These are phyloP conservation scores for Gossypium arboreum DNA, from an alignment of 345 rosid genomes.

Conservation along the genomic window DNA sequence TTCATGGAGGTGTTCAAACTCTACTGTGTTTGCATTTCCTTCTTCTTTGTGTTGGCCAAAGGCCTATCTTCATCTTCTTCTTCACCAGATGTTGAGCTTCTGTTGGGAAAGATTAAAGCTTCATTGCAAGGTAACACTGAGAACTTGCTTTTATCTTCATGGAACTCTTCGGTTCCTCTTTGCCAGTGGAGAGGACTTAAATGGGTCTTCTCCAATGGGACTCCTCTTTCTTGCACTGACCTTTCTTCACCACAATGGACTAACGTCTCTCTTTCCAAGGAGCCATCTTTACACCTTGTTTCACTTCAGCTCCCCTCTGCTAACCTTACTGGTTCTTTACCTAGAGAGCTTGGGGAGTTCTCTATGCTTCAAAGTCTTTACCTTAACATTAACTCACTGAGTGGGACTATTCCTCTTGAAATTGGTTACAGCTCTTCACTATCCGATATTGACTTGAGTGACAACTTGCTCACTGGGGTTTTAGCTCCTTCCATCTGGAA, in stretches of 20 bases:
- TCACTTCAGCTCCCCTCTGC: conserved; percentile 94
- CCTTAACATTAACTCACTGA: conserved; percentile 73
- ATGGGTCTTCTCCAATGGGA: conserved; percentile 77
- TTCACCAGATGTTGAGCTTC: conserved; percentile 70
- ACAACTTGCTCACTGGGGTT: conserved; percentile 54
- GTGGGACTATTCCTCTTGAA: conserved; percentile 82
- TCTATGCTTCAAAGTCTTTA: conserved; percentile 80
- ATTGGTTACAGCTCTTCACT: conserved; percentile 87
- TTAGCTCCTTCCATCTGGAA: conserved; percentile 90
- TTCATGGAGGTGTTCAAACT: conserved; percentile 52
- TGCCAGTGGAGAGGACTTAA: conserved; percentile 98
- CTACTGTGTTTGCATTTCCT: conserved; percentile 31
- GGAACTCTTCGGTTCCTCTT: conserved; percentile 84
- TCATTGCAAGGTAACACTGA: conserved; percentile 76
- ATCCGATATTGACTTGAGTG: conserved; percentile 71
- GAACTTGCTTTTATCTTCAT: conserved; percentile 76
- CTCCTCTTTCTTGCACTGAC: conserved; percentile 54
- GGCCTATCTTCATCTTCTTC: conserved; percentile 25
- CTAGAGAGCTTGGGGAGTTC: conserved; percentile 86
- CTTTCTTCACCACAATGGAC: conserved; percentile 68
- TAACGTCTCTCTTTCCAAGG: conserved; percentile 55
- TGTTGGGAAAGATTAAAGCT: conserved; percentile 62
- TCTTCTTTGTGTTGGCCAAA: conserved; percentile 23
- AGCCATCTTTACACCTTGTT: conserved; percentile 72
- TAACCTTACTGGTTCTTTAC: conserved; percentile 84